Conservation (phyloP, 495 filamentous ascomycete species). For the Diplogelasinospora grovesii region DNA sequence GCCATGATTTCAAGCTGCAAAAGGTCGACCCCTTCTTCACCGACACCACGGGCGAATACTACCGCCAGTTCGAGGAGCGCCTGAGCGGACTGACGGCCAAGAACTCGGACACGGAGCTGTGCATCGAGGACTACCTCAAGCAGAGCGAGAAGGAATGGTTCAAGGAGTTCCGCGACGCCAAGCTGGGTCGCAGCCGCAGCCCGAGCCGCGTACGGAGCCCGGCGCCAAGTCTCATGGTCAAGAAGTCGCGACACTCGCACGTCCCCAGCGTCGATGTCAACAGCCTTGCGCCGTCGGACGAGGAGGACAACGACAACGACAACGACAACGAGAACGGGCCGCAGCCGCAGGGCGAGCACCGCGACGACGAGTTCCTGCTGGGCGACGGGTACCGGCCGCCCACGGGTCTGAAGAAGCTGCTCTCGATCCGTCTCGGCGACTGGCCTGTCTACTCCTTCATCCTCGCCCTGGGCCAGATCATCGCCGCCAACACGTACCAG, state of each 20-base stretch:
- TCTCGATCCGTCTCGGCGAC: constrained; percentile 32
- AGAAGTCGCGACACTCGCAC: constrained; percentile 16
- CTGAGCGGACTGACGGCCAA: constrained; percentile 47
- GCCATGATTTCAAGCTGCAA: constrained; percentile 43
- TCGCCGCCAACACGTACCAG: constrained; percentile 62
- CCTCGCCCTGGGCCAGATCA: constrained; percentile 60
- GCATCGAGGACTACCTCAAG: constrained; percentile 56
- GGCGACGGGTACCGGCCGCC: constrained; percentile 61
- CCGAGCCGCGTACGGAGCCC: constrained; percentile 13
- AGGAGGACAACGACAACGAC: constrained; percentile 13
- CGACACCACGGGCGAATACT: constrained; percentile 53
- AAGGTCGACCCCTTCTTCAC: constrained; percentile 62
- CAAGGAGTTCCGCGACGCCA: constrained; percentile 34
- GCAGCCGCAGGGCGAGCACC: too few relatives aligned
- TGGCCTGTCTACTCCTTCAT: constrained; percentile 71
- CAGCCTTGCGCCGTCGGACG: constrained; percentile 22
- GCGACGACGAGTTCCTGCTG: constrained; percentile 51
- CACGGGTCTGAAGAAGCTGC: constrained; percentile 48
- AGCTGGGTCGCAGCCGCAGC: constrained; percentile 16
- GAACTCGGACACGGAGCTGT: constrained; percentile 49
- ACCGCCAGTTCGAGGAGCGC: constrained; percentile 47
- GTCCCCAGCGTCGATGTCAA: constrained; percentile 21
- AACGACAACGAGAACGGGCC: not conserved
- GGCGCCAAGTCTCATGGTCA: constrained; percentile 10
- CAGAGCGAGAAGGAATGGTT: constrained; percentile 61